Base-by-base conservation (phyloP, 2,329 filamentous ascomycete genomes). In the Aschersonia sp. region DNA sequence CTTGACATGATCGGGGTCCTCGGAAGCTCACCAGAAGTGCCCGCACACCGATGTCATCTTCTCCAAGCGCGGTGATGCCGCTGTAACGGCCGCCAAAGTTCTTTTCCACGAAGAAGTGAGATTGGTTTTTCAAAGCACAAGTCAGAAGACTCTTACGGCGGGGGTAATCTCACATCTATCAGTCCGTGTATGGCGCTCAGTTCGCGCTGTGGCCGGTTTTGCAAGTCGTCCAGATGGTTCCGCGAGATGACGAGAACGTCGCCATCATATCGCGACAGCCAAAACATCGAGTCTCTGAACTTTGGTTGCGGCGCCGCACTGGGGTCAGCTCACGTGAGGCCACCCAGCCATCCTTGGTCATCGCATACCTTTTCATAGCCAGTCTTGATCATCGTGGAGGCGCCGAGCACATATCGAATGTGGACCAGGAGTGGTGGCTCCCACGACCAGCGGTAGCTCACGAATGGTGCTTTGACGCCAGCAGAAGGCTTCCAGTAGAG, bases 21-120 rank as follows among this genome's bases (percentile, higher is more conserved):
- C 11, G 8, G 12, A 31, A 32, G 10, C 43, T 12, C 30, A 51
- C 50, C 41, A 50, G 48, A 43, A 51, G n/a, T 12, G 50, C 50
- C 2, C 46, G 46, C 12, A 49, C 49, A 30, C 50, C 50, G 22
- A 51, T 30, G 5, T 50, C 50, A 30, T 49, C 48, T 41, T 51
- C 42, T 2, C 2, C 44, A 6, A 51, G 46, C 14, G 46, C 31
- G 10, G 11, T 30, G 14, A 51, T 48, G 5, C 50, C 50, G 29
- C 50, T 51, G 39, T 51, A 51, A 10, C 22, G 12, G 11, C 48
- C 48, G 32, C 50, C 50, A 7, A 51, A 51, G n/a, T 51, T 51
- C 50, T 51, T 30, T 41, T 41, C 7, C 40, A 14, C 11, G 9
- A n/a, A n/a, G 40, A 41, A 11, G 9, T 12, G 11, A 41, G 9